A percentile compares a stretch with the other conserved stretches of the same genome.
phyloP scores from a whole-genome alignment of 2,329 filamentous ascomycete genomes.

The Talaromyces sp. region DNA sequence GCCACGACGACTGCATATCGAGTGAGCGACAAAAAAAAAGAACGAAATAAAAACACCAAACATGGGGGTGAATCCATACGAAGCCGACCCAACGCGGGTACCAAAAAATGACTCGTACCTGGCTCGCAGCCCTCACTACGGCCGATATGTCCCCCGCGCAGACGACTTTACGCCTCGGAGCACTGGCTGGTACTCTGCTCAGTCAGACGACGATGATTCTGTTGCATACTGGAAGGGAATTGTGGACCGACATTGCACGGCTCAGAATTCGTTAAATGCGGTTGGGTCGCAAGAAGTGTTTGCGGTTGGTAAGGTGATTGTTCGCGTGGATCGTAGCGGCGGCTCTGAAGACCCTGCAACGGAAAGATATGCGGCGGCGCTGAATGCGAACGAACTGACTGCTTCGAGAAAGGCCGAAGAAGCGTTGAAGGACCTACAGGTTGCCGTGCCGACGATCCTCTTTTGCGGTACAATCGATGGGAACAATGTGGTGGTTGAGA shows the following conservation, averaged over 20 bases:
- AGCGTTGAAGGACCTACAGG: conserved; percentile 25
- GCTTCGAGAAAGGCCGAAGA: conserved; percentile 31
- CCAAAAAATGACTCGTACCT: conserved; percentile 30
- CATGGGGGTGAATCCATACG: conserved; percentile 26
- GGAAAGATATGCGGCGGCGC: conserved; percentile 24
- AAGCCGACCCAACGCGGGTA: conserved; percentile 26
- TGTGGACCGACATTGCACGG: conserved; percentile 25
- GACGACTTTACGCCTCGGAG: conserved; percentile 33
- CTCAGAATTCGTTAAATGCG: conserved; percentile 27
- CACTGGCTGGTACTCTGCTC: conserved; percentile 27
- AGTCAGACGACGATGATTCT: conserved; percentile 20
- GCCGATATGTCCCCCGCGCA: conserved; percentile 27
- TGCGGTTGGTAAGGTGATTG: conserved; percentile 31
- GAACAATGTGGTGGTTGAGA: conserved; percentile 36
- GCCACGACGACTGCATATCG: background rate
- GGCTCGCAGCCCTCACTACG: conserved; percentile 26
- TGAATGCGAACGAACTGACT: conserved; percentile 34
- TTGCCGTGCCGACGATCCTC: conserved; percentile 30
- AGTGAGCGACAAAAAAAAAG: background rate
- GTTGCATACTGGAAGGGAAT: conserved; percentile 32
- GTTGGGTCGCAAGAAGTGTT: conserved; percentile 28
- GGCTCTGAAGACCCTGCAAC: conserved; percentile 19
- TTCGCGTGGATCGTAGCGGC: conserved; percentile 29
- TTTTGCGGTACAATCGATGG: conserved; percentile 34
- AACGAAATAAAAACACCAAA: background rate